Base-by-base conservation (phyloP, 768 basidiomycete genomes). In the Nevesoporus exiguus region DNA sequence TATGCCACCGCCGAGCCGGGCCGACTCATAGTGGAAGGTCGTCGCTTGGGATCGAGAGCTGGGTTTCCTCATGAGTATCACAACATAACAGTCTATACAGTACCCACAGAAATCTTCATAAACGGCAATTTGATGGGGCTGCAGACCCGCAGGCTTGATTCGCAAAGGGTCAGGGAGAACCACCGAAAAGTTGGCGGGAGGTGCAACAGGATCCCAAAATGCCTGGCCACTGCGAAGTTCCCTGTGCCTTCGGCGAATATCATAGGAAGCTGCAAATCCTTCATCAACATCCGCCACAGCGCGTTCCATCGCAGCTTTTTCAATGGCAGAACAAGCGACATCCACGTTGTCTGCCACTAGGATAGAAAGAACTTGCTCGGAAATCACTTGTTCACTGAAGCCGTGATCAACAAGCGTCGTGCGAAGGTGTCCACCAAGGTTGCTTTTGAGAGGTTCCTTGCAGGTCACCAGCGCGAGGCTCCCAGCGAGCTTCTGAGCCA, bases 281-380 rank as follows among this genome's bases (percentile, higher is more conserved):
- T 96, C 93, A 67, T 99, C 97, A 7, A 97, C 90, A 63, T 98
- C 97, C 4, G 84, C 80, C 48, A 93, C 82, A 7, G 95, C 95
- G 54, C 93, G 84, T 63, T 98, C 95, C 90, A 97, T 97, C 0
- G 97, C 97, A 6, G 95, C 95, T 63, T 93, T 95, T 73, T 98
- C 94, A 58, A 99, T 95, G 9, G 93, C 91, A 50, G 83, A 81
- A 66, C 96, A 98, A 15, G 96, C 96, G 43, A 91, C 78, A 41
- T 98, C 95, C 47, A 97, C 77, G 63, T 99, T 98, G 61, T 98
- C 95, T 55, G 85, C 82, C 14, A 95, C 93, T 36, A 98, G 79
- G 30, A 95, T 76, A 8, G 79, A 70, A 46, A 91, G 74, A 30
- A 91, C 86, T 55, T 86, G 86, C 54, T 98, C 96, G 3, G 92